These are phyloP conservation scores for Aspergillus nomiae DNA, from an alignment of 2,329 filamentous ascomycete genomes.

Conservation along the genomic window DNA sequence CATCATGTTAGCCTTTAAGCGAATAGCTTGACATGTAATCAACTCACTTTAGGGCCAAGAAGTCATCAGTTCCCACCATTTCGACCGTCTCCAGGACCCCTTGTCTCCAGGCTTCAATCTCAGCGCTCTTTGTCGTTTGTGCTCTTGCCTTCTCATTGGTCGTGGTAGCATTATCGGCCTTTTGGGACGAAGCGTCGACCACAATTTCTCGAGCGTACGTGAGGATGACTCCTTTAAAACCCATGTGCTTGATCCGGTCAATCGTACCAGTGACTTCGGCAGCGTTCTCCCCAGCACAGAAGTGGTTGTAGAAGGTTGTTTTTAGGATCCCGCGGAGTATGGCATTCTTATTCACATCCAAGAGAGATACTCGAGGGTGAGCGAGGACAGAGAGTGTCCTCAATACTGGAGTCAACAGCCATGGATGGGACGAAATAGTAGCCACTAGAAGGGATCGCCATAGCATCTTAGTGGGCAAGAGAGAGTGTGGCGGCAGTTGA, in stretches of 20 bases:
- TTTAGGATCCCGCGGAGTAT: slow-evolving; percentile 72
- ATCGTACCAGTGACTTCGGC: slow-evolving; percentile 69
- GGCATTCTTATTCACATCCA: slow-evolving; percentile 75
- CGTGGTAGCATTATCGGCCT: slow-evolving; percentile 14
- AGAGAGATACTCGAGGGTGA: slow-evolving; percentile 54
- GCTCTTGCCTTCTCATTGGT: not conserved
- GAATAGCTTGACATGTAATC: not conserved
- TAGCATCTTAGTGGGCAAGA: slow-evolving; percentile 37
- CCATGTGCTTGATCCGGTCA: slow-evolving; percentile 67
- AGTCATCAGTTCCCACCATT: slow-evolving; percentile 54
- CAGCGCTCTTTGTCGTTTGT: slow-evolving; percentile 21
- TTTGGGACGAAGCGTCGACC: slow-evolving; percentile 43
- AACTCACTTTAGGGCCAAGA: slow-evolving; percentile 62
- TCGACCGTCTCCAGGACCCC: slow-evolving; percentile 74
- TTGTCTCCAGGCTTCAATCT: slow-evolving; percentile 63
- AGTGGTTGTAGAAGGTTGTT: slow-evolving; percentile 72
- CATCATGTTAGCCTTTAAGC: not conserved
- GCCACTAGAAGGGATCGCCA: slow-evolving; percentile 49
- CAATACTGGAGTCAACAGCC: slow-evolving; percentile 70
- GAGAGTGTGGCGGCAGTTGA: not conserved
- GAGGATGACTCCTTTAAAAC: slow-evolving; percentile 80
- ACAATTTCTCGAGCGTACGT: slow-evolving; percentile 83
- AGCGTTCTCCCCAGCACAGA: slow-evolving; percentile 79
- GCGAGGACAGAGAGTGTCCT: slow-evolving; percentile 68
- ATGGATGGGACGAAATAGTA: slow-evolving; percentile 50